These are phyloP conservation scores for Gaertneriomyces semiglobifer DNA, from an alignment of 192 early-diverging fungal species.

Conservation along the genomic window DNA sequence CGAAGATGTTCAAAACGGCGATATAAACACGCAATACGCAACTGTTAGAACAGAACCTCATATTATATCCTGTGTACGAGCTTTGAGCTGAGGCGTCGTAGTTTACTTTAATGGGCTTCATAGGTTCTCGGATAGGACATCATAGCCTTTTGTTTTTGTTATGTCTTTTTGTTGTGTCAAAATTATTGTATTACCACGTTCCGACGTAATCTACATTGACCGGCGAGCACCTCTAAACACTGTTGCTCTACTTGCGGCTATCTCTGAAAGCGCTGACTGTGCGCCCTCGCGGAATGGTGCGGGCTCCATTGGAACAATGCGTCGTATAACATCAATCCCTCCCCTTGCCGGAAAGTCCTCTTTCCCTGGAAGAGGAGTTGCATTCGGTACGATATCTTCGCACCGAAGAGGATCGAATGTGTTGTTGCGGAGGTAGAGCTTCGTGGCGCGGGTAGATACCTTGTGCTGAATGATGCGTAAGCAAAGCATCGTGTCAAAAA, in stretches of 20 bases:
- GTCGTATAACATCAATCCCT: not conserved
- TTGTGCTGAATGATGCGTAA: conserved; percentile 23
- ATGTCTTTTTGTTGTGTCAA: no score
- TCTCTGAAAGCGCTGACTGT: not conserved
- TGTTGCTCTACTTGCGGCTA: not conserved
- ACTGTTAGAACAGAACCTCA: no score
- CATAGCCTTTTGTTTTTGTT: no score
- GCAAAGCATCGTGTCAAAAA: not conserved
- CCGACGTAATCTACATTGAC: no score
- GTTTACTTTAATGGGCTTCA: no score
- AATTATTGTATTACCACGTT: no score
- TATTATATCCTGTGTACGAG: no score
- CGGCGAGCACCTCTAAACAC: no score
- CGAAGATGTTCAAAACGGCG: conserved; percentile 31
- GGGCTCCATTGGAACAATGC: conserved; percentile 14
- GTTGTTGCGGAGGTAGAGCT: conserved; percentile 45
- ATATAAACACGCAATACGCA: not conserved
- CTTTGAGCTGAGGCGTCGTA: no score
- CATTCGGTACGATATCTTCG: conserved; percentile 32
- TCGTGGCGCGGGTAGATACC: conserved; percentile 27
- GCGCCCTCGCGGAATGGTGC: conserved; percentile 2
- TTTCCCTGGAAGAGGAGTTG: not conserved
- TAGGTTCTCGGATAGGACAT: no score
- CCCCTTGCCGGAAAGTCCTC: not conserved
- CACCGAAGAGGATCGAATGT: conserved; percentile 46